Evolutionary conservation across 345 rosid species (phyloP).

Genomic region (Anastatica hierochuntica): DNA sequence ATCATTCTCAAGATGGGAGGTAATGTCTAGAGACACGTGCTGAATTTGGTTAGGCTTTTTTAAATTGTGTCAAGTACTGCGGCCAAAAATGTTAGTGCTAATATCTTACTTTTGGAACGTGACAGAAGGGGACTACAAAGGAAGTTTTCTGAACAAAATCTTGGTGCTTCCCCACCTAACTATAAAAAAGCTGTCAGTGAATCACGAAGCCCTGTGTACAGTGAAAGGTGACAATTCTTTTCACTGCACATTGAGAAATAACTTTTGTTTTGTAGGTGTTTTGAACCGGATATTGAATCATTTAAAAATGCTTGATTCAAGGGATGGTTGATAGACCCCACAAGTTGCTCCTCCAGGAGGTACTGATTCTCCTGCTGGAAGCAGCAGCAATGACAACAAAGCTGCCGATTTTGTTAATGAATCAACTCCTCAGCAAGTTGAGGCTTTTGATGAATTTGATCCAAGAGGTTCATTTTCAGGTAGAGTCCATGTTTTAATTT

Average conservation of each 20-base stretch:
- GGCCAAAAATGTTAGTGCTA: neutral
- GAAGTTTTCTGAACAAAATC: constrained; percentile 67
- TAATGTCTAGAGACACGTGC: constrained; percentile 12
- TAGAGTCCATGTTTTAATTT: constrained; percentile 9
- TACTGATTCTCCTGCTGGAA: constrained; percentile 40
- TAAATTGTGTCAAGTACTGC: too few species aligned
- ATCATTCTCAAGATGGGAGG: constrained; percentile 58
- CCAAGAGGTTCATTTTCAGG: constrained; percentile 66
- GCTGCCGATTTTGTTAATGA: constrained; percentile 9
- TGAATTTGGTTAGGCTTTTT: too few species aligned
- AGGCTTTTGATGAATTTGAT: constrained; percentile 75
- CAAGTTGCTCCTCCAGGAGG: constrained; percentile 28
- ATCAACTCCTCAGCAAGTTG: constrained; percentile 23
- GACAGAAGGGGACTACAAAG: constrained; percentile 40
- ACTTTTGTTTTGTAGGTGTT: neutral
- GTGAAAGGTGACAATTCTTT: constrained; percentile 50
- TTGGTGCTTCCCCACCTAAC: constrained; percentile 26
- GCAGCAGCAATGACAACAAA: constrained; percentile 6
- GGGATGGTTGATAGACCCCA: constrained; percentile 51
- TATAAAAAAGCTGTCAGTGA: constrained; percentile 32
- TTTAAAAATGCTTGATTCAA: constrained; percentile 13
- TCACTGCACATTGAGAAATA: neutral
- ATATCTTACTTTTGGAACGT: neutral
- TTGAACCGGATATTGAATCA: too few species aligned
- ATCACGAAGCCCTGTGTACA: constrained; percentile 55